Percentiles rank a stretch among this genome's conserved stretches.
These are phyloP conservation scores for Bonia amplexicaulis DNA, from an alignment of 176 grass and related monocot genomes.

Conservation along the genomic window DNA sequence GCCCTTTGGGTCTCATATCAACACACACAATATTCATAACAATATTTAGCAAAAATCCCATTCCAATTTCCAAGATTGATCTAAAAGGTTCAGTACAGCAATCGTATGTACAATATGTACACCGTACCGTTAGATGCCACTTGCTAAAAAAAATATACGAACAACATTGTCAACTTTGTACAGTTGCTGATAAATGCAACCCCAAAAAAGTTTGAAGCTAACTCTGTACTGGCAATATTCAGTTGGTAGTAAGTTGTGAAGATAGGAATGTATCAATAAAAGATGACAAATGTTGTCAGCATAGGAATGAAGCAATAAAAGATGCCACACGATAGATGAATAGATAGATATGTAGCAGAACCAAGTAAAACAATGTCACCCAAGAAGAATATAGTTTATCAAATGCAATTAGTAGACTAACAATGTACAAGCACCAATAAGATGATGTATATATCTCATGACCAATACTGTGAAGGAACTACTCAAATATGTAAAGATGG, in stretches of 20 bases:
- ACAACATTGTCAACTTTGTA: not conserved
- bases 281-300: not conserved
- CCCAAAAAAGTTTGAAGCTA: not conserved
- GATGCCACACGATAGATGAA: not conserved
- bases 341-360: not conserved
- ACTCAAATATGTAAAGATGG: not conserved
- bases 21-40: too few species aligned
- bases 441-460: not conserved
- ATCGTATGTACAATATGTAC: not conserved
- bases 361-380: not conserved
- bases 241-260: constrained; percentile 9
- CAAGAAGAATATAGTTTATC: constrained; percentile 4
- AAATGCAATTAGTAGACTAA: not conserved
- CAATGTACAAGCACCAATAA: not conserved
- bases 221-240: not conserved
- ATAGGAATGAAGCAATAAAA: not conserved
- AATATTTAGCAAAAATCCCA: not conserved
- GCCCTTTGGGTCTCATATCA: too few species aligned
- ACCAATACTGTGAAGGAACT: not conserved
- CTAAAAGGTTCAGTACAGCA: not conserved
- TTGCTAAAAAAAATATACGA: not conserved
- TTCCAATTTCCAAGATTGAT: not conserved
- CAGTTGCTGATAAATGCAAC: constrained; percentile 11
- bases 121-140: not conserved
- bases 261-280: not conserved